These are phyloP conservation scores for Pythium brassicae DNA, from an alignment of 352 stramenopile genomes.

Conservation along the genomic window DNA sequence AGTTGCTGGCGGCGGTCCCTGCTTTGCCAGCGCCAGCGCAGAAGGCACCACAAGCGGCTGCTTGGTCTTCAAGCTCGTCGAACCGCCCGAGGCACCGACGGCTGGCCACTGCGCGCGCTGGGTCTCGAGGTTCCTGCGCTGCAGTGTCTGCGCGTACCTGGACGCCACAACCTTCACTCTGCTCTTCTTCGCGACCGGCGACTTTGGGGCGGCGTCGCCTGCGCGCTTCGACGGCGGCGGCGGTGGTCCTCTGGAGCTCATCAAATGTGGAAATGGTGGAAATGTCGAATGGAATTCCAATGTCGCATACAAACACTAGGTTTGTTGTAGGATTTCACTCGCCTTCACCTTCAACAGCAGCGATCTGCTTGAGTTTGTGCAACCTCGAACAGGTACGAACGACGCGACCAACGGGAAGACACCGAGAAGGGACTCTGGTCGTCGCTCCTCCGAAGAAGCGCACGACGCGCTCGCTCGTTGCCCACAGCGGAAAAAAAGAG, in stretches of 20 bases:
- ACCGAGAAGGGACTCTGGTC: too few relatives aligned
- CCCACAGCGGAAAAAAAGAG: too few relatives aligned
- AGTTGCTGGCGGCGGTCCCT: background rate
- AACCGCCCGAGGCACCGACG: too few relatives aligned
- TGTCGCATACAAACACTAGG: background rate
- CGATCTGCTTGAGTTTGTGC: too few relatives aligned
- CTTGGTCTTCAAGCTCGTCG: background rate
- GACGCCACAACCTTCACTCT: constrained; percentile 52
- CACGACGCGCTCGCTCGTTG: too few relatives aligned
- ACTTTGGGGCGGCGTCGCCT: background rate
- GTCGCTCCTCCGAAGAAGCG: too few relatives aligned
- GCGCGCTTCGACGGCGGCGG: constrained; percentile 3
- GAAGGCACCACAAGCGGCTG: constrained; percentile 6
- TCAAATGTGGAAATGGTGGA: background rate
- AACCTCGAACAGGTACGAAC: too few relatives aligned
- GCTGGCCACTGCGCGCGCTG: constrained; percentile 3
- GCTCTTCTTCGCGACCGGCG: constrained; percentile 11
- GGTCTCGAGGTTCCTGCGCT: constrained; percentile 33
- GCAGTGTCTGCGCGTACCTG: constrained; percentile 48
- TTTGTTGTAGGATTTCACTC: too few relatives aligned
- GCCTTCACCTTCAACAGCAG: too few relatives aligned
- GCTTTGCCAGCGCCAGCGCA: constrained; percentile 1
- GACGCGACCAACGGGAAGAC: too few relatives aligned
- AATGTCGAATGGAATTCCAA: background rate
- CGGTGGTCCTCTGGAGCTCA: background rate